Percentiles rank a stretch among this genome's conserved stretches.
Evolutionary conservation across 352 stramenopile genomes (phyloP).

Genomic region (Phytophthora megakarya): DNA sequence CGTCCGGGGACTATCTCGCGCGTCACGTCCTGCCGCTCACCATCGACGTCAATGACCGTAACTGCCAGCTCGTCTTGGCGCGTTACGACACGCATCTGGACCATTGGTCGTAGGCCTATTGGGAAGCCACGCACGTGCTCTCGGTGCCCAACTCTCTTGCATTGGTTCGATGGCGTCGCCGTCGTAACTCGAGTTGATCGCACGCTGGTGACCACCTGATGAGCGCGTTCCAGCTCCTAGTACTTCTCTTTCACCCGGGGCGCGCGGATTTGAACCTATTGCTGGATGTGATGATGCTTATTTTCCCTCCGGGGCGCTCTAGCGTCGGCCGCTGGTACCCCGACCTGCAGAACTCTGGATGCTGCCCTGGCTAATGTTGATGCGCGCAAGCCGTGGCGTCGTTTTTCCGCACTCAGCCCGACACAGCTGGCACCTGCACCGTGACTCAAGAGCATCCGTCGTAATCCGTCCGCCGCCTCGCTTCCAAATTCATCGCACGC

Average conservation of each 20-base stretch:
- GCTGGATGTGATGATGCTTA: neutral
- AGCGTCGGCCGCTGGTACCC: neutral
- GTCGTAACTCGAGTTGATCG: neutral
- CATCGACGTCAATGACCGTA: too few species aligned
- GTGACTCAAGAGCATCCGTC: neutral
- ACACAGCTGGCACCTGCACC: neutral
- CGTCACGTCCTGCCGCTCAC: too few species aligned
- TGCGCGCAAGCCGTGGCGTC: slow-evolving; percentile 1
- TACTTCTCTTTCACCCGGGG: neutral
- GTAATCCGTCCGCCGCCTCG: neutral
- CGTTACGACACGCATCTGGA: neutral
- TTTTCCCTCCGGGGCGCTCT: neutral
- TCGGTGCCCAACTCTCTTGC: neutral
- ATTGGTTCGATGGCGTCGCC: neutral
- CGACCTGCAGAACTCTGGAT: neutral
- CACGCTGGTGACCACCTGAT: slow-evolving; percentile 3
- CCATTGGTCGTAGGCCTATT: too few species aligned
- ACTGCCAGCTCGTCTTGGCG: neutral
- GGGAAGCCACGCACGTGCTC: slow-evolving; percentile 7
- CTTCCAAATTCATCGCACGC: neutral
- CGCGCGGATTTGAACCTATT: slow-evolving; percentile 9
- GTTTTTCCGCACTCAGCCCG: neutral
- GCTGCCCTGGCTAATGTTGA: neutral
- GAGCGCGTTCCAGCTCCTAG: neutral
- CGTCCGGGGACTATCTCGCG: too few species aligned